A percentile compares a stretch with the other conserved stretches of the same genome.
phyloP scores from a whole-genome alignment of 1,284 basidiomycete species.

The Sanghuangporus weigelae region DNA sequence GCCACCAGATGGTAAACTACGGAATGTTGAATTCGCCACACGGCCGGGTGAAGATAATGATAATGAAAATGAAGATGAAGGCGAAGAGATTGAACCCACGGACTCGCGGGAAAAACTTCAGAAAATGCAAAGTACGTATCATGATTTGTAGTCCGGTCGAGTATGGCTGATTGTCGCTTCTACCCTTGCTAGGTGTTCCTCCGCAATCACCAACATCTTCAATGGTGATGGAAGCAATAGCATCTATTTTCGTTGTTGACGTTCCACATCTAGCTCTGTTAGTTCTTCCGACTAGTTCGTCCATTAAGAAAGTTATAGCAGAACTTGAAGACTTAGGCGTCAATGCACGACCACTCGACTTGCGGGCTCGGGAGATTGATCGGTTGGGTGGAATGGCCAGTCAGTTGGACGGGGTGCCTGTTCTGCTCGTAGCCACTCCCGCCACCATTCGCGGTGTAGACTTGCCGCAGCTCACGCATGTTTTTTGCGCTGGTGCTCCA shows the following conservation, averaged over 20 bases:
- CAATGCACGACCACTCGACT: slow-evolving; percentile 56
- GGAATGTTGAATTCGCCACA: slow-evolving; percentile 37
- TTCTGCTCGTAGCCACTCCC: slow-evolving; percentile 59
- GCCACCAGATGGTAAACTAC: slow-evolving; percentile 41
- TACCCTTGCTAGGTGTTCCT: background rate
- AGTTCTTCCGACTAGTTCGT: slow-evolving; percentile 54
- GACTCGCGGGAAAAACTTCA: background rate
- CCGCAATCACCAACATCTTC: slow-evolving; percentile 48
- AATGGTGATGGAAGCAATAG: slow-evolving; percentile 58
- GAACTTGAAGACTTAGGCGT: slow-evolving; percentile 63
- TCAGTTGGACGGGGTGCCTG: slow-evolving; percentile 44
- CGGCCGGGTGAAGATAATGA: slow-evolving; percentile 7
- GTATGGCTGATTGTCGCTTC: background rate
- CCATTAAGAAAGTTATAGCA: slow-evolving; percentile 54
- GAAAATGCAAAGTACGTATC: background rate
- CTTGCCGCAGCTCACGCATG: slow-evolving; percentile 63
- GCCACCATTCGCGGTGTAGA: slow-evolving; percentile 69
- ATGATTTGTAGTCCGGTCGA: background rate
- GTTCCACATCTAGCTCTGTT: slow-evolving; percentile 63
- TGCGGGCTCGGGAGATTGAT: slow-evolving; percentile 30
- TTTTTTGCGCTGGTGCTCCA: slow-evolving; percentile 63
- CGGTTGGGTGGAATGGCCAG: slow-evolving; percentile 24
- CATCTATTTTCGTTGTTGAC: slow-evolving; percentile 63
- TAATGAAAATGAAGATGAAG: background rate
- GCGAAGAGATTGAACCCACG: background rate